Conservation (phyloP, 192 early-diverging fungal species). For the Pilaira anomala region DNA sequence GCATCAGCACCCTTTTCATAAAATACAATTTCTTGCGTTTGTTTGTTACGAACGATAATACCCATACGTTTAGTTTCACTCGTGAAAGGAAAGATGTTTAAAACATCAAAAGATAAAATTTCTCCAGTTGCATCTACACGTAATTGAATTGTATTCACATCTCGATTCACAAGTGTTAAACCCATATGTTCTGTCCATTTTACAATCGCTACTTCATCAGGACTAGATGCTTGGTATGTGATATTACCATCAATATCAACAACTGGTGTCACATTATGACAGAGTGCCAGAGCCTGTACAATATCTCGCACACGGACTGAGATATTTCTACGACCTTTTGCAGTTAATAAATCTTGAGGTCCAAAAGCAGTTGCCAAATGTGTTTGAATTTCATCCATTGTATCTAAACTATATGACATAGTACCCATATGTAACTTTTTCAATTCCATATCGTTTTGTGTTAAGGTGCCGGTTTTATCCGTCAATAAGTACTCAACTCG, state of each 20-base stretch:
- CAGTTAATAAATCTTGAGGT: conserved; percentile 20
- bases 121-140: conserved; percentile 54
- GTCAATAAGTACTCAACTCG: conserved; percentile 90
- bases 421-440: conserved; percentile 95
- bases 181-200: conserved; percentile 88
- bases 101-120: conserved; percentile 67
- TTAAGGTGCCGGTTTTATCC: conserved; percentile 97
- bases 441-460: conserved; percentile 95
- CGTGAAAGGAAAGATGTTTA: conserved; percentile 94
- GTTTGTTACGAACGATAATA: conserved; percentile 74
- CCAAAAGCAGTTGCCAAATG: conserved; percentile 60
- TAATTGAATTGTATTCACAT: conserved; percentile 65
- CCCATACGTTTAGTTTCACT: conserved; percentile 98
- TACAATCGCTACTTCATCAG: conserved; percentile 96
- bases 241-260: conserved; percentile 58
- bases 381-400: conserved; percentile 83
- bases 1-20: conserved; percentile 93
- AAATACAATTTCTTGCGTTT: conserved; percentile 80
- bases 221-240: conserved; percentile 92
- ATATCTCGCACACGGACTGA: conserved; percentile 82
- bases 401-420: conserved; percentile 87
- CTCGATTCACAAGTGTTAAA: conserved; percentile 75
- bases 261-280: conserved; percentile 88
- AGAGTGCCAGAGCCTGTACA: conserved; percentile 82
- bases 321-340: conserved; percentile 75